These are phyloP conservation scores for Kodamaea neixiangensis DNA, from an alignment of 805 yeast species.

Conservation along the genomic window DNA sequence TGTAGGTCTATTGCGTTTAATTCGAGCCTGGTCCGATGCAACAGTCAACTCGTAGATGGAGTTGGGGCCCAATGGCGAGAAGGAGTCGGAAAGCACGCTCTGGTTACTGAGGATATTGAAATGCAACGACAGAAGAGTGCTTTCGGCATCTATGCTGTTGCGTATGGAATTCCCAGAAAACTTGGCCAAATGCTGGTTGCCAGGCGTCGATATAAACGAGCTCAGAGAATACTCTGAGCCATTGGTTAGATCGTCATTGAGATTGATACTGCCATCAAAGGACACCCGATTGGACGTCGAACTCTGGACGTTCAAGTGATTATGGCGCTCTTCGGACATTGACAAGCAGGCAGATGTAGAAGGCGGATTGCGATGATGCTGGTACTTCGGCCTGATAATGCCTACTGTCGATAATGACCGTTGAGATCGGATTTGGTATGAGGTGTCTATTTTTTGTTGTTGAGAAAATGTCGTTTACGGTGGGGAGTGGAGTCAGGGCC, in stretches of 20 bases:
- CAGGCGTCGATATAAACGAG: constrained; percentile 17
- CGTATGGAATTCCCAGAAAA: constrained; percentile 22
- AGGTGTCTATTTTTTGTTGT: constrained; percentile 6
- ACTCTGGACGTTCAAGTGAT: background rate
- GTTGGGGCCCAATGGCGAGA: constrained; percentile 67
- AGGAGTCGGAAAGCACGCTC: constrained; percentile 21
- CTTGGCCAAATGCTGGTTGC: constrained; percentile 7
- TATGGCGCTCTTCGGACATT: constrained; percentile 4
- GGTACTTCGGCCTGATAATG: background rate
- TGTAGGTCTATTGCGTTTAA: constrained; percentile 34
- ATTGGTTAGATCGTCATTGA: constrained; percentile 36
- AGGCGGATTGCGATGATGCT: constrained; percentile 1
- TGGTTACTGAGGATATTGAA: constrained; percentile 14
- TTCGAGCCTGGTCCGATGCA: constrained; percentile 51
- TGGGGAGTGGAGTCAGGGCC: background rate
- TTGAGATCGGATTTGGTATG: background rate
- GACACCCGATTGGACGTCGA: constrained; percentile 17
- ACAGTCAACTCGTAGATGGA: constrained; percentile 77
- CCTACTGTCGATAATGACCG: background rate
- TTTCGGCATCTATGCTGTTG: constrained; percentile 35
- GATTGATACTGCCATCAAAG: constrained; percentile 24
- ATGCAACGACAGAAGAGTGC: constrained; percentile 25
- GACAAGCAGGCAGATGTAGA: background rate
- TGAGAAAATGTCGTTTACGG: constrained; percentile 1
- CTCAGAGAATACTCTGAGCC: constrained; percentile 26